A percentile compares a stretch with the other conserved stretches of the same genome.
These are phyloP conservation scores for Lyophyllum shimeji DNA, from an alignment of 768 basidiomycete species.

Conservation along the genomic window DNA sequence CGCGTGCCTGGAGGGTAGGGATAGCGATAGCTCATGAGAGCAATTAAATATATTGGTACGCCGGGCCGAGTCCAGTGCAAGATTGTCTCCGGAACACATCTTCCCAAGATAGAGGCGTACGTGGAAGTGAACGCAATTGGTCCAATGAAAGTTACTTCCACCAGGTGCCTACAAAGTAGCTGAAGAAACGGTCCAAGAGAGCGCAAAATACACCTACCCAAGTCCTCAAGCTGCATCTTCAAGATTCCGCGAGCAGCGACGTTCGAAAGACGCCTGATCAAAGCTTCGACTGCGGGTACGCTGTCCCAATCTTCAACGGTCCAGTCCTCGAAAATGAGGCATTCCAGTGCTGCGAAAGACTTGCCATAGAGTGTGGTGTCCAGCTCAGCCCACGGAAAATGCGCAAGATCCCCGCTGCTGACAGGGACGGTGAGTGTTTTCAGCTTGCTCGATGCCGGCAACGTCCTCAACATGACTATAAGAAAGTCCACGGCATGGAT, in stretches of 20 bases:
- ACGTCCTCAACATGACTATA: background rate
- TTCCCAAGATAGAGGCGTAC: too few species aligned
- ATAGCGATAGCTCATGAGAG: too few species aligned
- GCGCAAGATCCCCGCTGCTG: background rate
- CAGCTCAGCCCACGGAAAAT: background rate
- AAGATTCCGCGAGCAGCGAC: background rate
- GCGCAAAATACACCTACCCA: background rate
- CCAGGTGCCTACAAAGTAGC: too few species aligned
- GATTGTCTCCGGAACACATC: too few species aligned
- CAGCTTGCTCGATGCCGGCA: background rate
- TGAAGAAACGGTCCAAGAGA: too few species aligned
- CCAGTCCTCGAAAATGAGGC: background rate
- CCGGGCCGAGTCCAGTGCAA: too few species aligned
- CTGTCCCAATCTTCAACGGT: background rate
- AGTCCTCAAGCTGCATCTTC: background rate
- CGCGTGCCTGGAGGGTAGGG: too few species aligned
- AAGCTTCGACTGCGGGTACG: background rate
- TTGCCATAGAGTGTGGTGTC: background rate
- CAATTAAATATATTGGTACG: too few species aligned
- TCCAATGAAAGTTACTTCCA: too few species aligned
- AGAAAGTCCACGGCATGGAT: background rate
- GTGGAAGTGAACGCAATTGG: too few species aligned
- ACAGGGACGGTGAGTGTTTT: background rate
- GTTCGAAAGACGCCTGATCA: background rate
- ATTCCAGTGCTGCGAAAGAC: background rate